Percentiles rank a stretch among this genome's conserved stretches.
phyloP scores from a whole-genome alignment of 2,329 filamentous ascomycete genomes.

The Neofusicoccum ribis region DNA sequence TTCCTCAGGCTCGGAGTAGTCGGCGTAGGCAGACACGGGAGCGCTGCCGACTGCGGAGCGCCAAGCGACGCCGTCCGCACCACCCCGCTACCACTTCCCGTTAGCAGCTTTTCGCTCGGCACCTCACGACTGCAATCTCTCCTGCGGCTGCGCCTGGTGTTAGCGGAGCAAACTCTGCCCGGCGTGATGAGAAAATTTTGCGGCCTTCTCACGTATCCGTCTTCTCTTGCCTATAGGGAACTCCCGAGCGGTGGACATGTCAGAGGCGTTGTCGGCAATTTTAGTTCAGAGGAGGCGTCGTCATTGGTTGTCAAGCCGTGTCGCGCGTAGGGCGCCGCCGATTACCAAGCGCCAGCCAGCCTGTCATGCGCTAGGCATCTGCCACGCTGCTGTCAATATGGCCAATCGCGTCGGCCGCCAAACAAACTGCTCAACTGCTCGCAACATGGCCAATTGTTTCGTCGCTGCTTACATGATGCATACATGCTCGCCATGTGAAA shows the following conservation, averaged over 20 bases:
- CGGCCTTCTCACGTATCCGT: not conserved
- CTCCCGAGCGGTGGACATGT: not conserved
- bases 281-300: not conserved
- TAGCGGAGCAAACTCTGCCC: not conserved
- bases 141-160: not conserved
- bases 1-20: not conserved
- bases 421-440: too few relatives aligned
- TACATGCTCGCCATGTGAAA: not conserved
- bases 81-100: constrained; percentile 4
- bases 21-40: not conserved
- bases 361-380: not conserved
- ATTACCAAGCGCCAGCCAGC: not conserved
- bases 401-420: too few relatives aligned
- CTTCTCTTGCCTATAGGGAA: not conserved
- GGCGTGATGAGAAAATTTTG: not conserved
- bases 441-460: not conserved
- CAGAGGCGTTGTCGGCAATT: too few relatives aligned
- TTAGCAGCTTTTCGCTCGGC: not conserved
- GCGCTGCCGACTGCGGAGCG: constrained; percentile 4
- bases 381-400: not conserved
- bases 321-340: not conserved
- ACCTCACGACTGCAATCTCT: too few relatives aligned
- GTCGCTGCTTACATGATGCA: not conserved
- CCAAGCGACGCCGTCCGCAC: not conserved
- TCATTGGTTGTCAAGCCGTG: not conserved